Base-by-base conservation (phyloP, 768 basidiomycete species). In the Lyophyllum semitale region DNA sequence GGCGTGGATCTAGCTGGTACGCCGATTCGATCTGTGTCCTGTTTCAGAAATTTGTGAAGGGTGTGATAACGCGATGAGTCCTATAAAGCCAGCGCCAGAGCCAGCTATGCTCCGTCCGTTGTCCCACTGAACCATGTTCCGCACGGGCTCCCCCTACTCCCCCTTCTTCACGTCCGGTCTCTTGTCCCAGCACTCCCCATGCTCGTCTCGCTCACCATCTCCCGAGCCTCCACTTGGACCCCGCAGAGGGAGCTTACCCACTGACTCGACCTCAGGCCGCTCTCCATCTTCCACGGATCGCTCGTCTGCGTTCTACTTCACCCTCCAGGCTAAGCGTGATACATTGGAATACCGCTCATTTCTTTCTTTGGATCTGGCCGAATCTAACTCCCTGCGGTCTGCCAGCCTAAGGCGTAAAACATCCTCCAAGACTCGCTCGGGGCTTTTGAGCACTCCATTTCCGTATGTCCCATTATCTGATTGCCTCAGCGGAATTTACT, bases 361-460 rank as follows among this genome's bases (percentile, higher is more conserved):
- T 66, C 79, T 89, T 48, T 88, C 83, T 32, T 79, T 89, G 51
- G 87, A 89, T 66, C 77, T 87, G 4, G 87, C 85, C 35, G 83
- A 84, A 66, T 73, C 76, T 23, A 72, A 74, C 58, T 75, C 73
- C 3, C 65, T 72, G 52, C 70, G 74, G 35, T 70, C 76, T 2
- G 76, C 76, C 42, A 73, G 73, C 56, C 61, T 73, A 38, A 70
- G 66, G 57, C 68, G 68, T 51, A 70, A 70, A 54, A 52, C 66
- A 7, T 66, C 68, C 37, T 60, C 65, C 41, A 68, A 60, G 48
- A 13, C 53, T 12, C 17, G 53, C 1, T 48, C 61, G 32, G 37
- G 32, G 17, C 52, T 55, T 22, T 51, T 55, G 37, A 53, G 52
- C 40, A 25, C 30, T 25, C 45, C 40, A 17, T 67, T 66, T 56